Conservation (phyloP, 2,329 filamentous ascomycete genomes). For the Xylaria sp. region DNA sequence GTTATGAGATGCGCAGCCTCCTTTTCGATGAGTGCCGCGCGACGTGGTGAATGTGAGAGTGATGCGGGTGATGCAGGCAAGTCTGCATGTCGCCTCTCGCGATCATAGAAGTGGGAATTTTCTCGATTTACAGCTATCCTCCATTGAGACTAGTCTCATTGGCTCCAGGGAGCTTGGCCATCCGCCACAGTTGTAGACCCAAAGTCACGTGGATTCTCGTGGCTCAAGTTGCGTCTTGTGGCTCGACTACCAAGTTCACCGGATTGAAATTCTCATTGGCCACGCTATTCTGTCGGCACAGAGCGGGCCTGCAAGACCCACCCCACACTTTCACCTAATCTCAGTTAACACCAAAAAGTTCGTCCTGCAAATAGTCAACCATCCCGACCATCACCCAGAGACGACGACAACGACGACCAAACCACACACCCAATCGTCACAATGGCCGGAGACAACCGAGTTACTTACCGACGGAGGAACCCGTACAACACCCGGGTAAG, state of each 20-base stretch:
- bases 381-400: constrained; percentile 31
- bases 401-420: constrained; percentile 19
- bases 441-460: constrained; percentile 62
- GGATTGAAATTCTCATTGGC: constrained; percentile 31
- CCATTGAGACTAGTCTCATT: constrained; percentile 15
- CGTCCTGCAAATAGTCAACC: constrained; percentile 36
- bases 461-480: constrained; percentile 57
- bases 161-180: neutral
- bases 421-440: constrained; percentile 46
- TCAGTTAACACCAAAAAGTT: constrained; percentile 41
- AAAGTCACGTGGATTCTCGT: constrained; percentile 13
- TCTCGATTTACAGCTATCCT: constrained; percentile 23
- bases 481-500: constrained; percentile 26
- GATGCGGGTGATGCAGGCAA: constrained; percentile 25
- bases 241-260: constrained; percentile 2
- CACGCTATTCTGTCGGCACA: constrained; percentile 24
- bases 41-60: constrained; percentile 25
- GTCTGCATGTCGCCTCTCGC: constrained; percentile 29
- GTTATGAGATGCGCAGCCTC: constrained; percentile 30
- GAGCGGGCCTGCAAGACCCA: constrained; percentile 36
- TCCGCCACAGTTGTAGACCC: neutral
- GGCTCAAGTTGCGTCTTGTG: constrained; percentile 7
- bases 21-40: constrained; percentile 26
- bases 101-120: constrained; percentile 35
- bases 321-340: constrained; percentile 36